Evolutionary conservation across 306 rosid species (phyloP).

Genomic region (Glycine latifolia): DNA sequence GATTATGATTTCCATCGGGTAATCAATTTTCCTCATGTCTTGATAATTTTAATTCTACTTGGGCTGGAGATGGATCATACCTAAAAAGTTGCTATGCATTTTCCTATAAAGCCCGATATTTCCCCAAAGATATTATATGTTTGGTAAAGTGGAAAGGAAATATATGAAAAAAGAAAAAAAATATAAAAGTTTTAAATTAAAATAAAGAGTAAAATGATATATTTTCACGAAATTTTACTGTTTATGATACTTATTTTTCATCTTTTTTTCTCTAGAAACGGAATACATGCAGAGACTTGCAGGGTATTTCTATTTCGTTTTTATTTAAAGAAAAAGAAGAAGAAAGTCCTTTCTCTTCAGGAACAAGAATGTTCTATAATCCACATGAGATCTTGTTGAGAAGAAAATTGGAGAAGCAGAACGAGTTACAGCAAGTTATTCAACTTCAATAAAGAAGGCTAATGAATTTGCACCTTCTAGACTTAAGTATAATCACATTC

Average conservation of each 20-base stretch:
- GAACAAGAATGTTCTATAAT: slow-evolving; percentile 64
- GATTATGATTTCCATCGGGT: slow-evolving; percentile 46
- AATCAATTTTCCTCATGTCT: background rate
- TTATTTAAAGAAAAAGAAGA: background rate
- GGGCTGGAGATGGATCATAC: background rate
- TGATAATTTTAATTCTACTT: background rate
- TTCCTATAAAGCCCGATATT: background rate
- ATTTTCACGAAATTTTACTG: too few relatives aligned
- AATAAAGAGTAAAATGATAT: too few relatives aligned
- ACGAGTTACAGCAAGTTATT: slow-evolving; percentile 71
- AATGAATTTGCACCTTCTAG: slow-evolving; percentile 27
- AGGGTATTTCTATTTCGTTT: background rate
- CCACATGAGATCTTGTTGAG: slow-evolving; percentile 41
- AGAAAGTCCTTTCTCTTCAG: slow-evolving; percentile 41
- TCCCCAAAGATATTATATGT: background rate
- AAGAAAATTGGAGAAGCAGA: slow-evolving; percentile 73
- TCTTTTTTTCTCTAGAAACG: too few relatives aligned
- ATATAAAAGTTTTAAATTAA: too few relatives aligned
- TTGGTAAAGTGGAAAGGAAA: too few relatives aligned
- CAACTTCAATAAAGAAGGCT: slow-evolving; percentile 76
- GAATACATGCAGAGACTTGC: background rate
- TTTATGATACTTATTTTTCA: too few relatives aligned
- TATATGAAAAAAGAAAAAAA: too few relatives aligned
- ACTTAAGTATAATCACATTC: too few relatives aligned
- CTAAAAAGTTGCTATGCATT: background rate